A percentile compares a stretch with the other conserved stretches of the same genome.
These are phyloP conservation scores for Syzygium oleosum DNA, from an alignment of 345 rosid genomes.

Conservation along the genomic window DNA sequence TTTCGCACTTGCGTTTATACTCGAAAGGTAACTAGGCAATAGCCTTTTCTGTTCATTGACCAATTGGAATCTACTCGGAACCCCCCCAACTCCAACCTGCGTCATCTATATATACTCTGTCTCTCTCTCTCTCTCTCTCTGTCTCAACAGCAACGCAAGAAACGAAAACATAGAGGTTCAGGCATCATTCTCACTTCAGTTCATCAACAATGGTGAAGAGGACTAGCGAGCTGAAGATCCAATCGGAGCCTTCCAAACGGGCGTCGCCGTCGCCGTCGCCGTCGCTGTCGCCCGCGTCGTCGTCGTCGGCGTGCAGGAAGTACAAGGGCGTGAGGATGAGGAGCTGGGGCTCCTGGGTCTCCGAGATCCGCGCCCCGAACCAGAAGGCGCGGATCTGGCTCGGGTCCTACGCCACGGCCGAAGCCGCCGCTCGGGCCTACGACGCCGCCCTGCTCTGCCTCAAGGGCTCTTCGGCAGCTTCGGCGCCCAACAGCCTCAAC, in stretches of 20 bases:
- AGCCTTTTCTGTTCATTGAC: background rate
- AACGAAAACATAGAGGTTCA: background rate
- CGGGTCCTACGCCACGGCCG: slow-evolving; percentile 91
- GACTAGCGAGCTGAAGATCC: background rate
- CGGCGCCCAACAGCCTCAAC: slow-evolving; percentile 44
- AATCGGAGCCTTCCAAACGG: background rate
- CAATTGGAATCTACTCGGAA: background rate
- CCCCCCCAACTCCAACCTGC: background rate
- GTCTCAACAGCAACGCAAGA: background rate
- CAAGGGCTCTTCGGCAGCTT: slow-evolving; percentile 45
- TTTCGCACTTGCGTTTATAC: background rate
- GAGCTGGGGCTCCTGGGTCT: slow-evolving; percentile 99
- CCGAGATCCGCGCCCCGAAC: slow-evolving; percentile 97
- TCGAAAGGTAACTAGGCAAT: background rate
- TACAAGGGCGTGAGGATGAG: slow-evolving; percentile 97
- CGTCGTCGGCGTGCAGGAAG: slow-evolving; percentile 33
- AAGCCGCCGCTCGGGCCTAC: slow-evolving; percentile 97
- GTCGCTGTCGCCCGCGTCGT: slow-evolving; percentile 1
- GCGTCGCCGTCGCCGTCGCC: background rate
- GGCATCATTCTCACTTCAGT: background rate
- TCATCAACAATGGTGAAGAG: background rate
- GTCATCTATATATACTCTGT: background rate
- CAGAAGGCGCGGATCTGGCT: slow-evolving; percentile 95
- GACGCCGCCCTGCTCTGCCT: slow-evolving; percentile 95
- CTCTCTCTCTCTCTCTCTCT: background rate